Base-by-base conservation (phyloP, 805 yeast genomes). In the Schwanniomyces occidentalis region DNA sequence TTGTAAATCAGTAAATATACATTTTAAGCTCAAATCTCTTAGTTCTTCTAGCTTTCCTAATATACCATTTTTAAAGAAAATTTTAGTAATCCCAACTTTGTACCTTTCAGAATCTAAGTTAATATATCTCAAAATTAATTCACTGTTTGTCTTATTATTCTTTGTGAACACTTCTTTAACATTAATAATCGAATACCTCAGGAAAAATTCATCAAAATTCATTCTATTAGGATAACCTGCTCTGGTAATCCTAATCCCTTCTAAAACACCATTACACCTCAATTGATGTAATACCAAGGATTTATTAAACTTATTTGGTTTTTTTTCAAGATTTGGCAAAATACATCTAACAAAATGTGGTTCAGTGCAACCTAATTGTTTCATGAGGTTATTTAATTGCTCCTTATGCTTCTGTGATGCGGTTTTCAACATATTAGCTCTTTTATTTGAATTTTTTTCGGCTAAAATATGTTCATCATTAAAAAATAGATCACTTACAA, bases 261-360 rank as follows among this genome's bases (percentile, higher is more conserved):
- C 99, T 33, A 93, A 65, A 10, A 93, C 99, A 75, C 99, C 99
- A 54, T 93, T 93, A 54, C 98, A 93, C 44, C 96, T 73, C 42
- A 93, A 69, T 62, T 93, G 99, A 34, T 85, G 91, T 28, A 93
- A 65, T 6, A 93, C 95, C 16, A 93, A 64, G 19, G 63, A 64
- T 47, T 83, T 87, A 49, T 87, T 88, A 50, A 93, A 85, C 24
- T 69, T 65, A 27, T 76, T 76, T 0, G 96, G 79, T 32, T 70
- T 70, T 54, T 91, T 90, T 28, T 74, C 67, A 40, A 78, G 76
- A 54, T 93, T 93, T 6, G 99, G 99, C 29, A 93, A 67, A 30
- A 93, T 93, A 58, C 99, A 93, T 48, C 99, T 78, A 16, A 93
- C 97, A 56, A 93, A 93, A 57, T 93, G 98, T 2, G 99, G 99